A percentile compares a stretch with the other conserved stretches of the same genome.
phyloP scores from a whole-genome alignment of 129 eudicot genomes.

The Heracleum sosnowskyi region DNA sequence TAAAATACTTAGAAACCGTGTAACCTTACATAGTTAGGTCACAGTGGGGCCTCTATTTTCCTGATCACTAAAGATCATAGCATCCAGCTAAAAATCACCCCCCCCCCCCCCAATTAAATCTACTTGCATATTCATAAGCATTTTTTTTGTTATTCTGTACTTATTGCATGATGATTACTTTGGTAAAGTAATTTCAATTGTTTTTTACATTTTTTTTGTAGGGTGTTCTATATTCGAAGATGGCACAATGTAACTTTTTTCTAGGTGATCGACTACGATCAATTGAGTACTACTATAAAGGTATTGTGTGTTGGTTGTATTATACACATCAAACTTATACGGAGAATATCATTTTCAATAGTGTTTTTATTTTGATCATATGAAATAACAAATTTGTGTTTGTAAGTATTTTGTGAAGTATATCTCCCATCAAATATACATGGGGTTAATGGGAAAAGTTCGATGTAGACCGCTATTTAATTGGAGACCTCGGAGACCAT shows the following conservation, averaged over 20 bases:
- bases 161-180: no score
- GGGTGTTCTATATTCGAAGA: slow-evolving; percentile 53
- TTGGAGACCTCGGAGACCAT: no score
- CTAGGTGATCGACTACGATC: slow-evolving; percentile 38
- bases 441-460: no score
- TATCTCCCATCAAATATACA: no score
- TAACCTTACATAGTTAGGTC: no score
- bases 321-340: background rate
- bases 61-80: no score
- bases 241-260: slow-evolving; percentile 53
- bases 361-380: no score
- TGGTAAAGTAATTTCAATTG: background rate
- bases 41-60: no score
- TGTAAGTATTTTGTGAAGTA: no score
- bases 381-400: no score
- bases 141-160: background rate
- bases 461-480: no score
- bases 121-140: background rate
- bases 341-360: background rate
- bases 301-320: slow-evolving; percentile 13
- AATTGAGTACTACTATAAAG: slow-evolving; percentile 56
- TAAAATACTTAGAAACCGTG: no score
- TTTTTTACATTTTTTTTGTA: slow-evolving; percentile 17
- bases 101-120: background rate
- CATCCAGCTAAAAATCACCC: background rate